Percentiles rank a stretch among this genome's conserved stretches.
These are phyloP conservation scores for Suillus decipiens DNA, from an alignment of 768 basidiomycete genomes.

Conservation along the genomic window DNA sequence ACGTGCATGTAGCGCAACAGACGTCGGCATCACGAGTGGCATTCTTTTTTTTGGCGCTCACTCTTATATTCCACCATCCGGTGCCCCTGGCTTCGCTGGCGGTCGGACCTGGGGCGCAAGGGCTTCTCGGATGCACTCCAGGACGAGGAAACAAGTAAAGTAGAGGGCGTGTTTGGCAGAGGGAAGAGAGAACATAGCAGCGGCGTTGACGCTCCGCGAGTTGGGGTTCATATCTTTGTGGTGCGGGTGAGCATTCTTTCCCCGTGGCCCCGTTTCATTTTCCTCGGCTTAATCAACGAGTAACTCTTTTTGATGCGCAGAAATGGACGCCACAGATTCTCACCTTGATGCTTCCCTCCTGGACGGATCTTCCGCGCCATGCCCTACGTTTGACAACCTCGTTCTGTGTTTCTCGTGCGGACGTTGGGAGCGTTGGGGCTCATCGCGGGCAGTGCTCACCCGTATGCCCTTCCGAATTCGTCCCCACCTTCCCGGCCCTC, in stretches of 20 bases:
- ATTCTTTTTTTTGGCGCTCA: slow-evolving; percentile 54
- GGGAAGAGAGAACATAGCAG: slow-evolving; percentile 52
- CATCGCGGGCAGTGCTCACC: too few relatives aligned
- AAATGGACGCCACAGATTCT: slow-evolving; percentile 85
- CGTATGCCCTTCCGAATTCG: too few relatives aligned
- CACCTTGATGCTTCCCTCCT: slow-evolving; percentile 82
- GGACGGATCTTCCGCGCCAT: slow-evolving; percentile 81
- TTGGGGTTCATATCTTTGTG: slow-evolving; percentile 80
- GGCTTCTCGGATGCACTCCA: slow-evolving; percentile 55
- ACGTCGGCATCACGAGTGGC: slow-evolving; percentile 38
- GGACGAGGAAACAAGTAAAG: slow-evolving; percentile 42
- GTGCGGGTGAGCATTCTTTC: slow-evolving; percentile 68
- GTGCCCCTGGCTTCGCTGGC: slow-evolving; percentile 80
- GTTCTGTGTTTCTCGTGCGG: slow-evolving; percentile 60
- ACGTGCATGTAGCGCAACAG: slow-evolving; percentile 4
- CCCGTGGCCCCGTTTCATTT: slow-evolving; percentile 1
- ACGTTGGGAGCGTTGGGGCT: slow-evolving; percentile 23
- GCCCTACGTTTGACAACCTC: slow-evolving; percentile 88
- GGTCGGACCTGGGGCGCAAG: slow-evolving; percentile 70
- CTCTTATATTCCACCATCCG: slow-evolving; percentile 48
- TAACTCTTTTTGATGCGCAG: slow-evolving; percentile 35
- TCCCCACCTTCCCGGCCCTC: too few relatives aligned
- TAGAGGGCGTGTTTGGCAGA: slow-evolving; percentile 46
- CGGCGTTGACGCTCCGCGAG: slow-evolving; percentile 76
- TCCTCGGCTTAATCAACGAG: background rate